These are phyloP conservation scores for Exophiala viscosa DNA, from an alignment of 2,329 filamentous ascomycete species.

Conservation along the genomic window DNA sequence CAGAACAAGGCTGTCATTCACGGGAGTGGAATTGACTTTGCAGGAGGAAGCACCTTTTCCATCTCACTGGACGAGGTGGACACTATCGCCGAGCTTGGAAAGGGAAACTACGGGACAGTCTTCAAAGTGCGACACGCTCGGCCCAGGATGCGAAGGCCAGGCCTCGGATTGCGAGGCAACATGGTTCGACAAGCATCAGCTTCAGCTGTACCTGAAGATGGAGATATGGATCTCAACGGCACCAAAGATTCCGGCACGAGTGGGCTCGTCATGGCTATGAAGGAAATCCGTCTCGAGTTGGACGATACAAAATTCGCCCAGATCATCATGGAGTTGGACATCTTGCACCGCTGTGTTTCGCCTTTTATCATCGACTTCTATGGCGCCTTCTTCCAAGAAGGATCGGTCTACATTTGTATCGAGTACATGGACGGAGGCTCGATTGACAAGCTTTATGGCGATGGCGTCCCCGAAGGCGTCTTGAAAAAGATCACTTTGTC, in stretches of 20 bases:
- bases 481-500: conserved; percentile 85
- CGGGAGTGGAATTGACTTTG: conserved; percentile 85
- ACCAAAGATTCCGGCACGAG: conserved; percentile 42
- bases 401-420: conserved; percentile 98
- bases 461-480: conserved; percentile 84
- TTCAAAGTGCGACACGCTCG: conserved; percentile 91
- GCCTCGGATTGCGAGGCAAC: conserved; percentile 59
- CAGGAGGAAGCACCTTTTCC: conserved; percentile 80
- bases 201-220: conserved; percentile 28
- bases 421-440: conserved; percentile 99
- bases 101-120: conserved; percentile 97
- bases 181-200: conserved; percentile 40
- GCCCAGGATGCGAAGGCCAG: conserved; percentile 58
- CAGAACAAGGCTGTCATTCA: conserved; percentile 89
- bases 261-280: conserved; percentile 96
- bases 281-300: conserved; percentile 91
- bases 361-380: conserved; percentile 99
- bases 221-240: conserved; percentile 32
- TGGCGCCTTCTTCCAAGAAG: conserved; percentile 97
- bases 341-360: conserved; percentile 89
- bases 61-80: conserved; percentile 97
- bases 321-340: conserved; percentile 96
- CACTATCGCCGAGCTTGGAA: conserved; percentile 86
- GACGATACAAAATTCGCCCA: conserved; percentile 96
- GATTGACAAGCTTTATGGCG: conserved; percentile 90